Evolutionary conservation across 176 grass and related monocot genomes (phyloP), one percentile per base, ranked within the genome.

Genomic region (Cymbopogon citratus): DNA sequence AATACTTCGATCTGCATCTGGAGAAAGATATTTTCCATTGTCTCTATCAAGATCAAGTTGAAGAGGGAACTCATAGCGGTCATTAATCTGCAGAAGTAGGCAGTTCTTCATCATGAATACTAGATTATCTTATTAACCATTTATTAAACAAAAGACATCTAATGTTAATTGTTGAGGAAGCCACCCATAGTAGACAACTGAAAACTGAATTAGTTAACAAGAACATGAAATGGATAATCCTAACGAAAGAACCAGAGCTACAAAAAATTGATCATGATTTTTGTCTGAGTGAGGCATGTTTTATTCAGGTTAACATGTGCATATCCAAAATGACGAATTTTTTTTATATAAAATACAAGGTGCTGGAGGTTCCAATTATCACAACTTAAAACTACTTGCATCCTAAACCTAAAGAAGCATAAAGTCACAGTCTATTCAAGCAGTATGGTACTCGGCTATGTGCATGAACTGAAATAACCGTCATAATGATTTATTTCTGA

Each of bases 1-100:
- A 62, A 97, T 89, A 73, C 84, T 97, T 87, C 85, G 90, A 88
- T 97, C 88, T 63, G 94, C 94, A 71, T 92, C 90, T 59, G 94
- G 94, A 92, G 94, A 74, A 74, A 97, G 94, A 91, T 97, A 97
- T 76, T 92, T 97, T 39, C 94, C 92, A 85, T 91, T 61, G 57
- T 92, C 92, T 88, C 87, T 94, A 82, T 97, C 94, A 82, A 97
- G 90, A 85, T 97, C 92, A 80, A 97, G 90, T 89, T 92, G 87
- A 24, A 97, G 80, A 11, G 94, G 94, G 66, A 97, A 97, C 57
- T 97, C 94, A 57, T 97, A 97, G 4, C 92, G 94, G 66, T 97
- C 94, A 85, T 97, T 97, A 83, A 97, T 97, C 92, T 97, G 86
- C 78, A 97, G 25, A 81, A 76, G 18, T 62, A 63, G 21, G 54